Base-by-base conservation (phyloP, 1,284 basidiomycete species). In the Phenoliferia sp. region DNA sequence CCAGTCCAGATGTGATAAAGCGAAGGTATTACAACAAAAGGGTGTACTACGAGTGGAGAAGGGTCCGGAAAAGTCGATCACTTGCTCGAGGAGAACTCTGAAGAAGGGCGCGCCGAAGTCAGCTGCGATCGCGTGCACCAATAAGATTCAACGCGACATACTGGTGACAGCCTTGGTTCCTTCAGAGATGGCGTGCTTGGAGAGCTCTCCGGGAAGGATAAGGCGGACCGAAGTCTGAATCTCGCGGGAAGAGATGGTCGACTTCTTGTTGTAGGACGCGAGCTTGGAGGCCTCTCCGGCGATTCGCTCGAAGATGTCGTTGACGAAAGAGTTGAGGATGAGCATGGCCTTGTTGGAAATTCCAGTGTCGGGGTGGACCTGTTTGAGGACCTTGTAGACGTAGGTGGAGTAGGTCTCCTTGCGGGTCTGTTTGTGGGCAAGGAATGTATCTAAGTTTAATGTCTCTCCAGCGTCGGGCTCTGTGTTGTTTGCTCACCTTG, bases 201-300 rank as follows among this genome's bases (percentile, higher is more conserved):
- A 87, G 64, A 89, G 82, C 80, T 89, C 87, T 79, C 87, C 87
- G 75, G 92, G 92, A 5, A 95, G 88, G 80, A 95, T 94, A 58
- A 95, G 86, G 70, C 92, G 89, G 62, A 94, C 92, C 66, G 90
- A 68, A 10, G 69, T 71, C 81, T 93, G 91, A 77, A 93, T 94
- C 81, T 94, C 92, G 66, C 92, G 90, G 58, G 91, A 93, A 65
- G 92, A 93, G 81, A 94, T 94, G 66, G 92, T 94, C 16, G 91
- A 93, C 82, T 92, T 92, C 85, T 93, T 92, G 71, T 91, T 93
- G 85, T 94, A 94, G 5, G 88, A 85, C 48, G 91, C 91, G 72
- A 94, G 88, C 83, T 92, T 73, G 64, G 70, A 72, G 28, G 74
- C 74, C 61, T 74, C 72, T 32, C 36, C 32, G 34, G 66, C 74